phyloP scores from a whole-genome alignment of 1,139 yeast species.

The Yamadazyma membranifaciens region DNA sequence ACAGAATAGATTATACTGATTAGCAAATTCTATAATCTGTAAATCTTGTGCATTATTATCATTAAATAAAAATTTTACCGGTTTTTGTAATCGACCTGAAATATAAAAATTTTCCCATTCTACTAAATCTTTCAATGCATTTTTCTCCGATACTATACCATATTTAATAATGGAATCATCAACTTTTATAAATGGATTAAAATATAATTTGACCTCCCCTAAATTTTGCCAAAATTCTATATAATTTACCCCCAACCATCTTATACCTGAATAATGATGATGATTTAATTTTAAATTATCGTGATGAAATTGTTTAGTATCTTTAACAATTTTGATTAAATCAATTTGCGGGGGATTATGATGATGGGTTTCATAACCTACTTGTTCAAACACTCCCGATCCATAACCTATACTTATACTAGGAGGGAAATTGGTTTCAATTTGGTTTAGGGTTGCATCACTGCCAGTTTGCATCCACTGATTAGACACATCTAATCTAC shows the following conservation, averaged over 20 bases:
- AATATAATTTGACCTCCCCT: constrained; percentile 87
- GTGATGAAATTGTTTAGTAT: constrained; percentile 73
- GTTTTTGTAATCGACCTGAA: constrained; percentile 94
- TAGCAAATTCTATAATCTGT: constrained; percentile 34
- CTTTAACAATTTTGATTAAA: constrained; percentile 78
- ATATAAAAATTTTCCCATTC: constrained; percentile 85
- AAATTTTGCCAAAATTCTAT: constrained; percentile 61
- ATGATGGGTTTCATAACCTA: constrained; percentile 40
- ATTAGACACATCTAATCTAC: neutral
- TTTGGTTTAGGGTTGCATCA: constrained; percentile 45
- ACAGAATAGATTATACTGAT: constrained; percentile 73
- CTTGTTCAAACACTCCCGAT: constrained; percentile 85
- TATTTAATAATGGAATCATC: constrained; percentile 62
- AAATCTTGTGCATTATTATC: neutral
- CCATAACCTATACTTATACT: constrained; percentile 71
- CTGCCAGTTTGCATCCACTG: constrained; percentile 27
- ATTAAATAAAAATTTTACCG: constrained; percentile 73
- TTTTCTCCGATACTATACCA: constrained; percentile 72
- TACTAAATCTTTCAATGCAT: constrained; percentile 62
- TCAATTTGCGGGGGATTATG: constrained; percentile 59
- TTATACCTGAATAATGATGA: constrained; percentile 72
- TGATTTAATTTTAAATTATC: constrained; percentile 64
- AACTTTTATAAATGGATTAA: constrained; percentile 81
- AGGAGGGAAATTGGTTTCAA: constrained; percentile 28
- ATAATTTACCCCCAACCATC: constrained; percentile 56